phyloP scores from a whole-genome alignment of 2,329 filamentous ascomycete species.

The Amylocarpus encephaloides region DNA sequence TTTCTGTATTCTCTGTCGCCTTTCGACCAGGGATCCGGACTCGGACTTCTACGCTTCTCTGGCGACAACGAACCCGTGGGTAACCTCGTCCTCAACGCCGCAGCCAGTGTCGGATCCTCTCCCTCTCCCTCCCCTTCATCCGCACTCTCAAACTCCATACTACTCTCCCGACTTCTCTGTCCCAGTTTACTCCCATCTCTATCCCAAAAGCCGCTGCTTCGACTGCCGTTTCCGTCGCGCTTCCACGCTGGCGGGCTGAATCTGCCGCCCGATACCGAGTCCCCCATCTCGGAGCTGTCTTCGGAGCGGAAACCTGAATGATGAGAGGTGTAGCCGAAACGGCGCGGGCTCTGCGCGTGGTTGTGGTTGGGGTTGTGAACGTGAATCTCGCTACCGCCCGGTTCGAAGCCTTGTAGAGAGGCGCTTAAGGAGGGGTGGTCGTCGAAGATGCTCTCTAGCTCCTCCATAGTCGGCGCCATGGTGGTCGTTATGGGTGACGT shows the following conservation, averaged over 20 bases:
- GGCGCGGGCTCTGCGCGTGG: slow-evolving; percentile 33
- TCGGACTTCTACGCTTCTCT: slow-evolving; percentile 49
- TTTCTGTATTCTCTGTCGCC: slow-evolving; percentile 33
- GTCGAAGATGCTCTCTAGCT: slow-evolving; percentile 44
- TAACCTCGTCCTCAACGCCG: slow-evolving; percentile 33
- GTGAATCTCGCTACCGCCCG: slow-evolving; percentile 35
- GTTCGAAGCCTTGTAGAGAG: slow-evolving; percentile 57
- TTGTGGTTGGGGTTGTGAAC: slow-evolving; percentile 9
- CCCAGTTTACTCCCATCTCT: slow-evolving; percentile 45
- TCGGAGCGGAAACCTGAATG: slow-evolving; percentile 58
- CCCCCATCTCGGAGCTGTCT: slow-evolving; percentile 34
- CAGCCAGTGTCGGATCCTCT: slow-evolving; percentile 29
- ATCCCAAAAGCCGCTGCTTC: slow-evolving; percentile 39
- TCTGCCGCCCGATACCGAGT: slow-evolving; percentile 43
- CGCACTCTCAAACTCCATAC: slow-evolving; percentile 54
- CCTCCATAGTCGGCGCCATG: slow-evolving; percentile 35
- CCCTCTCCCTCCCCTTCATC: slow-evolving; percentile 36
- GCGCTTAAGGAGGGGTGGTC: slow-evolving; percentile 54
- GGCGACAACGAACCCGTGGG: slow-evolving; percentile 48
- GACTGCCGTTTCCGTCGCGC: slow-evolving; percentile 37
- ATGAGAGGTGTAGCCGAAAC: slow-evolving; percentile 47
- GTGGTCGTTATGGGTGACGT: slow-evolving; percentile 1
- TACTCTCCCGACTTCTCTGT: slow-evolving; percentile 48
- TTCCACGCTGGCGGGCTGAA: slow-evolving; percentile 64
- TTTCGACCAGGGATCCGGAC: slow-evolving; percentile 38